Base-by-base conservation (phyloP, 768 basidiomycete genomes). In the Leucocoprinus leucothites region DNA sequence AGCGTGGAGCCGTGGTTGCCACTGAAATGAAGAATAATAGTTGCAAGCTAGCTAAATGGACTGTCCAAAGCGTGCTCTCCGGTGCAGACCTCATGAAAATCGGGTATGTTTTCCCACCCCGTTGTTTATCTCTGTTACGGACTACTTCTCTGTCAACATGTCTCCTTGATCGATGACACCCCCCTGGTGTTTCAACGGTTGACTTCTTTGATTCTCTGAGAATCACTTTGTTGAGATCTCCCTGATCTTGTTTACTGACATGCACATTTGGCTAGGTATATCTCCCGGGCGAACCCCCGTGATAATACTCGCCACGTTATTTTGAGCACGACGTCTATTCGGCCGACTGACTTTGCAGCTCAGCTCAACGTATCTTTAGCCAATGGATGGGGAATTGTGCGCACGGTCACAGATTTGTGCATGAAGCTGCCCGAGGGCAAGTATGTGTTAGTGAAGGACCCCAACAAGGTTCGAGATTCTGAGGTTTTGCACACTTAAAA, bases 11-110 rank as follows among this genome's bases (percentile, higher is more conserved):
- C 1, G 96, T 99, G 41, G 94, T 98, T 57, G 94, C 97, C 34
- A 95, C 93, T 22, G 97, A 99, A 78, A 98, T 98, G 97, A 99
- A 98, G 78, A 99, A 99, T 73, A 99, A 99, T 75, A 91, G 88
- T 63, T 94, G 88, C 75, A 99, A 99, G 71, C 81, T 99, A 25
- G 94, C 95, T 18, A 89, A 96, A 65, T 99, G 96, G 94, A 87
- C 96, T 0, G 91, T 98, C 16, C 94, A 98, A 76, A 90, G 90
- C 66, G 80, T 98, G 36, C 77, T 99, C 34, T 94, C 97, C 42
- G 97, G 97, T 42, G 96, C 94, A 19, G 97, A 98, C 48, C 74
- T 87, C 58, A 89, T 98, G 86, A 99, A 98, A 76, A 93, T 98
- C 67, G 96, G 95, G 93, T 96, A 62, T 19, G 68, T 60, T 31